Conservation (phyloP, 352 stramenopile genomes). For the Globisporangium irregulare region DNA sequence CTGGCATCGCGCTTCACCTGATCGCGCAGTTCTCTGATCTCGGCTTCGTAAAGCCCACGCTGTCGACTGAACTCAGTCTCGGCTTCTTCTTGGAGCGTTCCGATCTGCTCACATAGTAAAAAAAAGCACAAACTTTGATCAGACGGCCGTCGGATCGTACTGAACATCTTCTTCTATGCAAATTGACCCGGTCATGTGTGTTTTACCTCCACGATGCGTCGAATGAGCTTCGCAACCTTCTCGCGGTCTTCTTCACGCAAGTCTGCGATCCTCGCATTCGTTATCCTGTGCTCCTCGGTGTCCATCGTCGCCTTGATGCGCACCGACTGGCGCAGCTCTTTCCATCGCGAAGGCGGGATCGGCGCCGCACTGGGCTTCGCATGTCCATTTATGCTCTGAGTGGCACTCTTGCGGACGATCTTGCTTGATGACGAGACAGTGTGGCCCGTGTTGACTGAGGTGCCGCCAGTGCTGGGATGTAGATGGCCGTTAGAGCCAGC, state of each 20-base stretch:
- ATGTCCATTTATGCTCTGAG: background rate
- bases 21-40: conserved; percentile 49
- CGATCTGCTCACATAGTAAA: conserved; percentile 23
- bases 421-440: conserved; percentile 18
- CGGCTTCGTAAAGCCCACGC: conserved; percentile 30
- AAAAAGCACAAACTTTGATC: background rate
- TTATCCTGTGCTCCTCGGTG: conserved; percentile 14
- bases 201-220: conserved; percentile 63
- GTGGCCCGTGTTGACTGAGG: conserved; percentile 1
- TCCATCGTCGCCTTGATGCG: conserved; percentile 53
- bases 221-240: conserved; percentile 79
- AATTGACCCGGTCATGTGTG: background rate
- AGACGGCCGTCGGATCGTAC: background rate
- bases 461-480: background rate
- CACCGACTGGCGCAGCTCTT: conserved; percentile 63
- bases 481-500: background rate
- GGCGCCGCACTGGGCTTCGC: conserved; percentile 1
- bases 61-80: conserved; percentile 49
- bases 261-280: conserved; percentile 55
- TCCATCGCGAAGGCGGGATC: conserved; percentile 50
- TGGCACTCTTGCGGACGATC: conserved; percentile 16
- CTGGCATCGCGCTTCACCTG: conserved; percentile 39
- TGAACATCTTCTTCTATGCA: background rate
- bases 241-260: conserved; percentile 72
- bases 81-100: conserved; percentile 52